A percentile compares a stretch with the other conserved stretches of the same genome.
Evolutionary conservation across 306 rosid species (phyloP).

Genomic region (Sphenostylis stenocarpa): DNA sequence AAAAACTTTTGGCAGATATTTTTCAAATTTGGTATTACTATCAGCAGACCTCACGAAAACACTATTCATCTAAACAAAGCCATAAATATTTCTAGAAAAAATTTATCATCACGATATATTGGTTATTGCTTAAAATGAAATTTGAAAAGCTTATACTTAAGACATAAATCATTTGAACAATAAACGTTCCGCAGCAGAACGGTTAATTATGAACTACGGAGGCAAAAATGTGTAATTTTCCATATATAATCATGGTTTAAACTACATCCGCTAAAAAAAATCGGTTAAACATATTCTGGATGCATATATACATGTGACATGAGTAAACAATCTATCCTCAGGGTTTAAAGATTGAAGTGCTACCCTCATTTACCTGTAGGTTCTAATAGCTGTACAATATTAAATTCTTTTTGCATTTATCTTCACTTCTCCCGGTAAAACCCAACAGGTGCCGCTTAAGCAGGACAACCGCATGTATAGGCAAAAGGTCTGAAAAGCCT

Average conservation of each 20-base stretch:
- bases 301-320: conserved; percentile 38
- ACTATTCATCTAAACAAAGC: neutral
- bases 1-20: neutral
- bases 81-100: neutral
- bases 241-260: conserved; percentile 1
- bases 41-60: neutral
- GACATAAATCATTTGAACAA: too few relatives aligned
- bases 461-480: conserved; percentile 10
- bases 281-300: conserved; percentile 24
- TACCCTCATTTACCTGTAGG: conserved; percentile 33
- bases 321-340: neutral
- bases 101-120: too few relatives aligned
- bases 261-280: conserved; percentile 32
- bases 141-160: too few relatives aligned
- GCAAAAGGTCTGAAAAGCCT: conserved; percentile 24
- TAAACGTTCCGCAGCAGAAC: too few relatives aligned
- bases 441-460: conserved; percentile 4
- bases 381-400: conserved; percentile 52
- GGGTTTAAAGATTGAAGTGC: conserved; percentile 24
- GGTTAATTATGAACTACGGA: neutral
- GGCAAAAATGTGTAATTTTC: conserved; percentile 14
- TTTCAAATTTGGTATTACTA: neutral
- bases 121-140: too few relatives aligned
- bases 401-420: conserved; percentile 34
- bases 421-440: conserved; percentile 34